Evolutionary conservation across 2,329 filamentous ascomycete species (phyloP), one percentile per base, ranked within the genome.

Genomic region (Ophiostoma populinum): DNA sequence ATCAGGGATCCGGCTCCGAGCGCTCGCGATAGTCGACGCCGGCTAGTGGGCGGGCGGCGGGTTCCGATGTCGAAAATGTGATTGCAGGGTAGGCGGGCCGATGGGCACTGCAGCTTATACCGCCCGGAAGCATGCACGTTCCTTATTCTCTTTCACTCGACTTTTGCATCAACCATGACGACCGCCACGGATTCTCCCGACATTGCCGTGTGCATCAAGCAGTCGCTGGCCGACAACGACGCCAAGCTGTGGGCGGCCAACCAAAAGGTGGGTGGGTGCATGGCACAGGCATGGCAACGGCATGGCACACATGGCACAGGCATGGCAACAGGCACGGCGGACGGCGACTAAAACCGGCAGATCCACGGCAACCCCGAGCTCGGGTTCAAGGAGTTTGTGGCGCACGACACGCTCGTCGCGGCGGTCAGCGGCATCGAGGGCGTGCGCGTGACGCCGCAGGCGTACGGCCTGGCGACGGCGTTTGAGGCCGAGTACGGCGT

Each of bases 391-490:
- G 65, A 70, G 43, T 49, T 57, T 43, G 53, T 51, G 9, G 65
- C 66, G 4, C 63, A 68, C 41, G 56, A 66, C 25, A 55, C 52
- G 4, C 57, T 70, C 31, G 56, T 55, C n/a, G 42, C 48, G 4
- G 55, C 63, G 24, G 50, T 69, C 0, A 51, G 59, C 33, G 40
- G 45, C 2, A 52, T 56, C 3, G 26, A 35, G 9, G 64, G 60
- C 0, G 62, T 61, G 41, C 37, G 43, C 0, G 62, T 67, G 7
- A 61, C 50, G 3, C 55, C 55, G 2, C 57, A 64, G 34, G 59
- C 63, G 0, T 67, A 66, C 43, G 65, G 60, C 1, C 42, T 70
- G 1, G 51, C 56, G 10, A 70, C 66, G 0, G 55, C 62, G 0
- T 70, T 70, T 38, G 58, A 61, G 40, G 62, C 38, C 25, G 34